Conservation (phyloP, 805 yeast species). For the Wickerhamiella vanderwaltii region DNA sequence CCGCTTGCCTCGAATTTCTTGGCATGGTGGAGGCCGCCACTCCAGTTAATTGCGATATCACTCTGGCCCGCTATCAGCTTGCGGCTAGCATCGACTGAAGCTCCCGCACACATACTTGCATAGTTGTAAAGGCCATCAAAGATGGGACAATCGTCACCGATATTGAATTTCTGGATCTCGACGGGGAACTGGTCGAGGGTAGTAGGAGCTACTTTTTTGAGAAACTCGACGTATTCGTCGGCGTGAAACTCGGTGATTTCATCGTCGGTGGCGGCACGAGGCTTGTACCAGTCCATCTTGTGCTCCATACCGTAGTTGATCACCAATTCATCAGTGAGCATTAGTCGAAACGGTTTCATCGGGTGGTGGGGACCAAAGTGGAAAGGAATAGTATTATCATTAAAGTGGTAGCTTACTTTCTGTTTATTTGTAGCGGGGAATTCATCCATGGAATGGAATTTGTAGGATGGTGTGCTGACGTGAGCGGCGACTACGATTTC, state of each 20-base stretch:
- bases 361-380: constrained; percentile 94
- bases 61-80: constrained; percentile 69
- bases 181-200: constrained; percentile 46
- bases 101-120: constrained; percentile 72
- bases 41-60: constrained; percentile 85
- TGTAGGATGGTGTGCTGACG: too few relatives aligned
- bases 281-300: constrained; percentile 78
- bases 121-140: constrained; percentile 92
- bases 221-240: constrained; percentile 71
- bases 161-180: constrained; percentile 59
- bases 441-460: too few relatives aligned
- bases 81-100: constrained; percentile 82
- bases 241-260: constrained; percentile 77
- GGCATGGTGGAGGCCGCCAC: constrained; percentile 91
- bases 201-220: constrained; percentile 67
- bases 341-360: constrained; percentile 93
- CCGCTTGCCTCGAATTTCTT: constrained; percentile 84
- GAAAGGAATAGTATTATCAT: constrained; percentile 64
- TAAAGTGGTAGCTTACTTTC: constrained; percentile 76
- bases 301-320: constrained; percentile 75
- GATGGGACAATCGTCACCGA: constrained; percentile 89
- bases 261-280: constrained; percentile 68
- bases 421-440: background rate
- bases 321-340: constrained; percentile 88
- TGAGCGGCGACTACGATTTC: too few relatives aligned